Base-by-base conservation (phyloP, 345 rosid genomes). In the Bruguiera sexangula region DNA sequence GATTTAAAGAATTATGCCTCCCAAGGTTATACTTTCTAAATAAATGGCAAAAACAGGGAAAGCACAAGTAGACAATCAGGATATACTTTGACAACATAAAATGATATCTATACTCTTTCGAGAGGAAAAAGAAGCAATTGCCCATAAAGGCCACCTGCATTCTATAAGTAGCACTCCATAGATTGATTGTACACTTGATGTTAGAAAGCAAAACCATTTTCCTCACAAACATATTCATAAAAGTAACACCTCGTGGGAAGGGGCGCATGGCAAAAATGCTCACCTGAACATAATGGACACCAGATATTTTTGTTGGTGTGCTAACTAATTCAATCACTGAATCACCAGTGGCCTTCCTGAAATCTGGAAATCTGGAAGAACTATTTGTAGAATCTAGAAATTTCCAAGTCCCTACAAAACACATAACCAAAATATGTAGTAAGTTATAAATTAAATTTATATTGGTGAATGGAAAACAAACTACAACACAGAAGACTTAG, bases 251-350 rank as follows among this genome's bases (percentile, higher is more conserved):
- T 43, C 18, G 3, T 20, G 37, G 27, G 26, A 53, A 39, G 34
- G 26, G 50, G 18, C 19, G 3, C 5, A 1, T 3, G 18, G 50
- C 18, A 15, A 39, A 20, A 65, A 22, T 52, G 60, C 79, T 76
- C 66, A 91, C 99, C 96, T 90, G 97, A 72, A 95, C 90, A 81
- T 92, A 95, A 83, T 95, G 97, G 66, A 95, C 96, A 75, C 96
- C 97, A 8, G 83, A 83, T 68, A 95, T 88, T 85, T 92, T 95
- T 36, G 99, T 92, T 63, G 95, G 91, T 37, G 87, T 75, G 70
- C 96, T 92, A 72, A 88, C 85, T 82, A 95, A 83, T 71, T 92
- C 97, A 70, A 92, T 85, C 63, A 87, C 80, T 65, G 96, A 88
- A 79, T 90, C 81, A 22, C 99, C 99, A 73, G 68, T 78, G 10